Conservation (phyloP, 2,329 filamentous ascomycete species). For the Penicillium concentricum region DNA sequence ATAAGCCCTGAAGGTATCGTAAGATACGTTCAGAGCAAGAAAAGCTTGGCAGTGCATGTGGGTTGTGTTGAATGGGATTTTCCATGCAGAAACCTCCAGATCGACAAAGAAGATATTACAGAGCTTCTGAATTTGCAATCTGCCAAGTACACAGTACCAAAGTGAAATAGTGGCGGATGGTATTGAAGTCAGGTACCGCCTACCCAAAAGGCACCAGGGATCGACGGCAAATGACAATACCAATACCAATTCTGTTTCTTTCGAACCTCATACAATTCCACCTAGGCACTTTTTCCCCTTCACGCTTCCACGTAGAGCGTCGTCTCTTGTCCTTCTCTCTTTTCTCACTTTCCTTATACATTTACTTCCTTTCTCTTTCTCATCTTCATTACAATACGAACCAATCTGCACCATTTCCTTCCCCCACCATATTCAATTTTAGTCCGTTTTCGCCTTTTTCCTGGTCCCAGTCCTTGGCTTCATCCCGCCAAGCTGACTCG, state of each 20-base stretch:
- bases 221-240: slow-evolving; percentile 8
- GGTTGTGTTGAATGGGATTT: not conserved
- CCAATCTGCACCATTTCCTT: slow-evolving; percentile 9
- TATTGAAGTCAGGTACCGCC: slow-evolving; percentile 9
- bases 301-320: slow-evolving; percentile 15
- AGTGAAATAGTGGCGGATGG: not conserved
- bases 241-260: slow-evolving; percentile 18
- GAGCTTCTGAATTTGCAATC: not conserved
- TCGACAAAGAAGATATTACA: slow-evolving; percentile 4
- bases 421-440: slow-evolving; percentile 17
- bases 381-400: not conserved
- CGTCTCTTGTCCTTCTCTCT: slow-evolving; percentile 8
- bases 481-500: slow-evolving; percentile 50
- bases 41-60: slow-evolving; percentile 4
- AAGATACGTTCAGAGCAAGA: not conserved
- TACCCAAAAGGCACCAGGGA: slow-evolving; percentile 5
- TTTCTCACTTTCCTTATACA: slow-evolving; percentile 15
- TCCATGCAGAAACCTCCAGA: slow-evolving; percentile 7
- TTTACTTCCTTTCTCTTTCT: slow-evolving; percentile 13
- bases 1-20: not conserved
- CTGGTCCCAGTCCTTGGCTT: slow-evolving; percentile 49
- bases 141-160: slow-evolving; percentile 5
- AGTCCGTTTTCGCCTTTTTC: slow-evolving; percentile 29
- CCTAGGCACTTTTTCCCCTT: slow-evolving; percentile 22
- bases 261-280: slow-evolving; percentile 12